Percentiles rank a stretch among this genome's conserved stretches.
Evolutionary conservation across 768 basidiomycete species (phyloP).

Genomic region (Boletellus ananiceps): DNA sequence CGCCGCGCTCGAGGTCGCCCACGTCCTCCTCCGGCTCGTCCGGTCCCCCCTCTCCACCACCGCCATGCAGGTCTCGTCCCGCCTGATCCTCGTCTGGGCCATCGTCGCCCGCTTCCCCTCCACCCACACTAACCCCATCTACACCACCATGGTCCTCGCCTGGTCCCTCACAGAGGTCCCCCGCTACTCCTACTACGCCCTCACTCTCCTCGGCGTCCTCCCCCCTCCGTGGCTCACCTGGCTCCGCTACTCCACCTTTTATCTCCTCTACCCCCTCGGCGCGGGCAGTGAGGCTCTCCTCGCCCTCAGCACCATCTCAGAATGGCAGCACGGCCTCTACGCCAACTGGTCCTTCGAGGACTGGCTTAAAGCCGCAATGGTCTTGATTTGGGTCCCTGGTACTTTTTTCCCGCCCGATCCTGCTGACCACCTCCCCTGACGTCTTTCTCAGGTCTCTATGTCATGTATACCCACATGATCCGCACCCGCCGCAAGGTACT

Average conservation of each 20-base stretch:
- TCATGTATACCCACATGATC: slow-evolving; percentile 59
- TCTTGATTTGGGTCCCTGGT: slow-evolving; percentile 90
- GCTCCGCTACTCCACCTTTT: slow-evolving; percentile 91
- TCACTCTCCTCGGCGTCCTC: slow-evolving; percentile 50
- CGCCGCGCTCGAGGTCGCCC: slow-evolving; percentile 80
- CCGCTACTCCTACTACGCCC: slow-evolving; percentile 86
- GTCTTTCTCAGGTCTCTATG: slow-evolving; percentile 39
- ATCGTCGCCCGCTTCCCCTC: slow-evolving; percentile 39
- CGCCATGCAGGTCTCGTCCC: slow-evolving; percentile 70
- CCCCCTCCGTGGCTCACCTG: slow-evolving; percentile 59
- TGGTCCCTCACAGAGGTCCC: slow-evolving; percentile 92
- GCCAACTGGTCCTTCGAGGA: slow-evolving; percentile 52
- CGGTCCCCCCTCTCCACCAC: slow-evolving; percentile 73
- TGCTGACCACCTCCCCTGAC: background rate
- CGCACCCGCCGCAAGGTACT: slow-evolving; percentile 52
- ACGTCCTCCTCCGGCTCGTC: slow-evolving; percentile 76
- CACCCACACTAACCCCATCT: slow-evolving; percentile 72
- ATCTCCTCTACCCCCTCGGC: slow-evolving; percentile 88
- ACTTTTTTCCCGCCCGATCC: slow-evolving; percentile 18
- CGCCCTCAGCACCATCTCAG: slow-evolving; percentile 68
- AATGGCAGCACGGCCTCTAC: slow-evolving; percentile 40
- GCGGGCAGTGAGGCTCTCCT: slow-evolving; percentile 88
- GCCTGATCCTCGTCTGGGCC: slow-evolving; percentile 84
- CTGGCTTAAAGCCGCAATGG: slow-evolving; percentile 54
- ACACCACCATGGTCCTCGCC: slow-evolving; percentile 86